Evolutionary conservation across 140 eudicot species (phyloP), one percentile per base, ranked within the genome.

Genomic region (Senecio squalidus): DNA sequence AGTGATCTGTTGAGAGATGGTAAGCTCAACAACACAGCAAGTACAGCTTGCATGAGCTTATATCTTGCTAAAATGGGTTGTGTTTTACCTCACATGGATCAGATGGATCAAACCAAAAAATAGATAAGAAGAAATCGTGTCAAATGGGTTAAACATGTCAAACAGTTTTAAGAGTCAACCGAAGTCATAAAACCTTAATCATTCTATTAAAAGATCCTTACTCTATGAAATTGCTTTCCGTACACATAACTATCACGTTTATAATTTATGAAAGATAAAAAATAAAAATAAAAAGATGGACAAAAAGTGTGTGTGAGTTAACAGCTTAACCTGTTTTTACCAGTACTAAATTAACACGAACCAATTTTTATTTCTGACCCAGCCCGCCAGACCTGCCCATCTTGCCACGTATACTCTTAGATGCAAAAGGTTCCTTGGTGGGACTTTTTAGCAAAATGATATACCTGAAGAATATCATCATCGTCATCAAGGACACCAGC

Each of bases 401-500:
- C 11, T 33, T 48, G 20, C 15, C 59, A 21, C 41, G 23, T 34
- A 22, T 58, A 39, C 47, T 34, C 36, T 21, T 15, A 13, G 38
- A 39, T 15, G 49, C 48, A 49, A 11, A 65, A 50, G 60, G 53
- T 9, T 38, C 60, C 24, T 28, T 23, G 15, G 26, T 11, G 38
- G 50, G 52, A 55, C 30, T 17, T 30, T 53, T 9, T 4, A 34
- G 57, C 39, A 5, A 14, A 36, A 29, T 14, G 26, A 58, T 62
- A 74, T 77, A 93, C 99, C 96, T 62, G 87, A 58, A 93, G 85
- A 60, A 93, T 76, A 78, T 78, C 95, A 80, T 92, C 99, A 69
- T 80, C 89, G 47, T 86, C 95, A 65, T 75, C 83, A 59, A 80
- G 62, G 69, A 26, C 84, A 66, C 68, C 83, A 54, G 58, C 31